phyloP scores from a whole-genome alignment of 1,284 basidiomycete genomes.

The Neotropicomus parvogracilis region DNA sequence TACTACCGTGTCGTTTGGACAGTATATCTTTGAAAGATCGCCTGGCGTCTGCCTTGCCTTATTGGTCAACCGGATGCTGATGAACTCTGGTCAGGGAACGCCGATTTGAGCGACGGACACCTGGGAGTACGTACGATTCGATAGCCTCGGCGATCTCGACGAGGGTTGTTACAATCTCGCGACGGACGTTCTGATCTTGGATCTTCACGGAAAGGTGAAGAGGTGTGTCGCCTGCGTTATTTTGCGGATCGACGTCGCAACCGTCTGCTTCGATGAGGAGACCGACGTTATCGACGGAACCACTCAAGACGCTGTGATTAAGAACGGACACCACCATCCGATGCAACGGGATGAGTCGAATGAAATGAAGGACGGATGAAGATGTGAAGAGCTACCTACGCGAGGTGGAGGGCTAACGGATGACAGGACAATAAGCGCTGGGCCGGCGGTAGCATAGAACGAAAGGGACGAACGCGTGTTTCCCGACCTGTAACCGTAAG shows the following conservation, averaged over 20 bases:
- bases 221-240: constrained; percentile 28
- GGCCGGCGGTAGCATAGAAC: constrained; percentile 1
- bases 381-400: constrained; percentile 22
- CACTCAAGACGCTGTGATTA: constrained; percentile 18
- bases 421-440: constrained; percentile 5
- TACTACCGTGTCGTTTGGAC: constrained; percentile 19
- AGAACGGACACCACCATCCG: not conserved
- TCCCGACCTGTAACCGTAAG: constrained; percentile 16
- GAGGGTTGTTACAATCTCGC: constrained; percentile 21
- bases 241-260: constrained; percentile 32
- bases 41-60: constrained; percentile 29
- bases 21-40: constrained; percentile 25
- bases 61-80: constrained; percentile 26
- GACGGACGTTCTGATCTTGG: constrained; percentile 14
- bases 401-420: constrained; percentile 33
- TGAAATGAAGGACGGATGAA: not conserved
- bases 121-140: constrained; percentile 25
- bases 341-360: not conserved
- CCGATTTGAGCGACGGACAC: not conserved
- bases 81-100: not conserved
- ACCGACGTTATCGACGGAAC: constrained; percentile 19
- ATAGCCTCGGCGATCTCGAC: constrained; percentile 26
- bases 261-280: constrained; percentile 28
- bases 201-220: constrained; percentile 29
- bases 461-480: constrained; percentile 31